Base-by-base conservation (phyloP, 768 basidiomycete genomes). In the Boletus subparvulus region DNA sequence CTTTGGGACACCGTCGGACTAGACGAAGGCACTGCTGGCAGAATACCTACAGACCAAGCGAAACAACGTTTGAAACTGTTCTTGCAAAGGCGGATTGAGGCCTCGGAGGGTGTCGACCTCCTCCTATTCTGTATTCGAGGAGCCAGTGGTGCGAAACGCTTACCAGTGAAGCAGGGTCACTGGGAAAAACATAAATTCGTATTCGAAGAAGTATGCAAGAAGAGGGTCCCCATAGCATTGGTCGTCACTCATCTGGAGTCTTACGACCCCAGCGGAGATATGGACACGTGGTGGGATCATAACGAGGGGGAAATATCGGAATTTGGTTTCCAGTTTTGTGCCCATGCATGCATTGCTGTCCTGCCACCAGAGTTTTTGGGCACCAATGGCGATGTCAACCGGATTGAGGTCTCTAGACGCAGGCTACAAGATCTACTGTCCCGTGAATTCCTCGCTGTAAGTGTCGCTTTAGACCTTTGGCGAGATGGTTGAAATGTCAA, bases 1-100 rank as follows among this genome's bases (percentile, higher is more conserved):
- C 40, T 75, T 26, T 69, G 73, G 67, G 76, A 75, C 48, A 76
- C 73, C 21, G 65, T 66, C 1, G 76, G 75, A 13, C 64, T 77
- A 32, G 65, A 71, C 26, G 73, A 74, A 47, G 73, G 48, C 50
- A 60, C 65, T 16, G 41, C 49, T 16, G 66, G 72, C 14, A 59
- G 24, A 17, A 54, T 61, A 17, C 56, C 58, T 8, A 57, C 58
- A 4, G 48, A 53, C 12, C 45, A 54, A 45, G 64, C 72, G 30
- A 64, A 51, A 19, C 50, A 54, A 17, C 8, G 37, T 43, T 42
- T 73, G 51, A 59, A 67, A 41, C 32, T 32, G 4, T 64, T 78
- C 30, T 58, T 79, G 45, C 60, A 64, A n/a, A 57, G 16, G 5
- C 65, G 69, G 24, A 37, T 61, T 10, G 43, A 47, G 13, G 11